Evolutionary conservation across 116 monocot genomes (phyloP).

Genomic region (Trichopus zeylanicus): DNA sequence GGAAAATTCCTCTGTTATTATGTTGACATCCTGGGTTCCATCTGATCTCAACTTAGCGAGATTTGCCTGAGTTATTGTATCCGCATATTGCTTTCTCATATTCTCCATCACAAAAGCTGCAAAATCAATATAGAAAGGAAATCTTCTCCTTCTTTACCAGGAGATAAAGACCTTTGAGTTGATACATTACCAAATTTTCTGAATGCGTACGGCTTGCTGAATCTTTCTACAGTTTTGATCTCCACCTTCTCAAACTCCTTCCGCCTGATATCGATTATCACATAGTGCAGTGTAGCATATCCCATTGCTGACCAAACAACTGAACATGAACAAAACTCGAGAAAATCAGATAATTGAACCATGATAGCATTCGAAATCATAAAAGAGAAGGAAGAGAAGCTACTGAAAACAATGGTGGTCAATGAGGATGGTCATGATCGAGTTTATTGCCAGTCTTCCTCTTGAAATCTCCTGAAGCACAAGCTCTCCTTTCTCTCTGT

Average conservation of each 20-base stretch:
- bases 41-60: conserved; percentile 24
- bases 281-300: conserved; percentile 34
- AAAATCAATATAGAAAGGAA: background rate
- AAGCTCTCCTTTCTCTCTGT: too few species aligned
- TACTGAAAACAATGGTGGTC: too few species aligned
- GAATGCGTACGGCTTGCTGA: conserved; percentile 33
- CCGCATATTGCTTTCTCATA: conserved; percentile 29
- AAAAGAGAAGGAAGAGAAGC: too few species aligned
- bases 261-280: conserved; percentile 25
- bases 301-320: conserved; percentile 19
- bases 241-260: conserved; percentile 38
- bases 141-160: background rate
- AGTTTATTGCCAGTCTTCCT: too few species aligned
- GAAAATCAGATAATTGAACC: too few species aligned
- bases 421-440: too few species aligned
- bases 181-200: conserved; percentile 26
- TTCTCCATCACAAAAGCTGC: conserved; percentile 10
- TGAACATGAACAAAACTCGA: too few species aligned
- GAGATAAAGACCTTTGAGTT: background rate
- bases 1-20: too few species aligned
- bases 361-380: too few species aligned
- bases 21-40: too few species aligned
- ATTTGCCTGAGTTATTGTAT: conserved; percentile 35
- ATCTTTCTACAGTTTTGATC: conserved; percentile 21
- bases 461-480: too few species aligned